phyloP scores from a whole-genome alignment of 139 green algal species.

The Desmodesmus armatus region DNA sequence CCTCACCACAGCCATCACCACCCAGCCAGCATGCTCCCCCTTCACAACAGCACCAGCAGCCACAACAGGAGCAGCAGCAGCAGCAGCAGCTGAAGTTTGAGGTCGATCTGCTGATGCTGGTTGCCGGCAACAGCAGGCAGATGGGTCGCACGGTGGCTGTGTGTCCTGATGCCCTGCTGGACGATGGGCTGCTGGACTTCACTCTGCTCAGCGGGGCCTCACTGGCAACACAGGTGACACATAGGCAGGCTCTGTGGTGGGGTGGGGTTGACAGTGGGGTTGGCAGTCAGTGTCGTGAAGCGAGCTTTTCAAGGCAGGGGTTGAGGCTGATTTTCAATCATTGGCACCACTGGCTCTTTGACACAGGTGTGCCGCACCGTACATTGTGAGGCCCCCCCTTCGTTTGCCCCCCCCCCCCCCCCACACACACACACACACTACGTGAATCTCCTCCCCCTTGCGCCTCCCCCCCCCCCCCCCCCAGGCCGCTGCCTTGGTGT shows the following conservation, averaged over 20 bases:
- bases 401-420: too few species aligned
- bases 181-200: slow-evolving; percentile 65
- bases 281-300: not conserved
- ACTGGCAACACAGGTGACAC: slow-evolving; percentile 29
- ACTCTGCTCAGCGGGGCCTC: slow-evolving; percentile 44
- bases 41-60: too few species aligned
- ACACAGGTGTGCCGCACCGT: not conserved
- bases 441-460: too few species aligned
- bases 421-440: too few species aligned
- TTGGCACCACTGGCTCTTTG: not conserved
- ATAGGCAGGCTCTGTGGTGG: not conserved
- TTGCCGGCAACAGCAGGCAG: slow-evolving; percentile 36
- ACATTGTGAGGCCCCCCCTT: not conserved
- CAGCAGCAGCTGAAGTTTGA: too few species aligned
- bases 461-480: too few species aligned
- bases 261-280: not conserved
- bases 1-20: too few species aligned
- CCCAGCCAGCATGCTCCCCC: not conserved
- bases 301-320: not conserved
- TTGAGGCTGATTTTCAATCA: not conserved
- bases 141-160: slow-evolving; percentile 45
- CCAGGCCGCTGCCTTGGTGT: not conserved
- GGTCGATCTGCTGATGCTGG: slow-evolving; percentile 40
- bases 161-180: slow-evolving; percentile 62
- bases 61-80: too few species aligned